Conservation (phyloP, 331 rosid genomes). For the Spiraea crenata region DNA sequence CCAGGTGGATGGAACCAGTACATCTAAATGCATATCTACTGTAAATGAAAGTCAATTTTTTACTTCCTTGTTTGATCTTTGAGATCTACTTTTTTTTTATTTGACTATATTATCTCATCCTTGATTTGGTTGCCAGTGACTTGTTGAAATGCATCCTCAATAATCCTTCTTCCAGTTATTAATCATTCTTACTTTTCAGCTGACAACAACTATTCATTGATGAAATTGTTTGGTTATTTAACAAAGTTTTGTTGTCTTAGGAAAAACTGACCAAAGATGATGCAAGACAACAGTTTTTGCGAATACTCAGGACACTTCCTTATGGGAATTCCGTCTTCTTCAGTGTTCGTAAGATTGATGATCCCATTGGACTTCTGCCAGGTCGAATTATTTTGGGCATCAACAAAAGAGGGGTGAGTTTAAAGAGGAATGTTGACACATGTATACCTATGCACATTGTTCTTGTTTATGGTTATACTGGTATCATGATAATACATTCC, state of each 20-base stretch:
- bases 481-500: constrained; percentile 2
- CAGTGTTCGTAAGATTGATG: constrained; percentile 88
- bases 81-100: not conserved
- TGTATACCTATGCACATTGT: not conserved
- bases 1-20: not conserved
- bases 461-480: not conserved
- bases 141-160: not conserved
- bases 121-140: constrained; percentile 1
- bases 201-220: not conserved
- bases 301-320: constrained; percentile 80
- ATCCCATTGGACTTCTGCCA: constrained; percentile 93
- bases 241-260: constrained; percentile 33
- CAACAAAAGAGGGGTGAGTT: constrained; percentile 91
- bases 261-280: constrained; percentile 82
- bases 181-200: not conserved
- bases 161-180: not conserved
- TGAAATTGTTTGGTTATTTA: constrained; percentile 8
- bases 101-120: constrained; percentile 2
- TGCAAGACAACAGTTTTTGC: constrained; percentile 88
- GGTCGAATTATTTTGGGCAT: constrained; percentile 91
- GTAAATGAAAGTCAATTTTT: no score
- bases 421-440: not conserved
- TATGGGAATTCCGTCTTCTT: constrained; percentile 90
- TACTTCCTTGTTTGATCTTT: constrained; percentile 2
- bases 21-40: not conserved